These are phyloP conservation scores for Elongisporangium anandrum DNA, from an alignment of 352 stramenopile species.

Conservation along the genomic window DNA sequence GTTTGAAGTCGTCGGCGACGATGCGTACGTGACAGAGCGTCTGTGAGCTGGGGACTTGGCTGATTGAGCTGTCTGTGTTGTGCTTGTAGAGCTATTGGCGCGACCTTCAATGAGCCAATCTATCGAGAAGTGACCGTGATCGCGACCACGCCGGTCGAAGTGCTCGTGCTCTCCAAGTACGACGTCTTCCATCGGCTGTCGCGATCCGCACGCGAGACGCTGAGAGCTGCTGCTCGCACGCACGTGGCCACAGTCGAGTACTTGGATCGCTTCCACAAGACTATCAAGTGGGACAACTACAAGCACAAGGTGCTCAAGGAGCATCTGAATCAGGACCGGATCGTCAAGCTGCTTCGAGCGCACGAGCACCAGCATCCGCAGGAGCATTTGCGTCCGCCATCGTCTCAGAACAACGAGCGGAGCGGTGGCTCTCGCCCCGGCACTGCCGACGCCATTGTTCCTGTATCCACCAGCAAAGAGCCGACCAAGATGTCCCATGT, in stretches of 20 bases:
- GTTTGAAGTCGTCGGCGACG: slow-evolving; percentile 59
- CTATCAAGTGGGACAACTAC: slow-evolving; percentile 54
- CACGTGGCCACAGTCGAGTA: slow-evolving; percentile 54
- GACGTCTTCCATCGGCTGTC: slow-evolving; percentile 75
- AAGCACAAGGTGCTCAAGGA: slow-evolving; percentile 43
- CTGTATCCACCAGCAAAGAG: neutral
- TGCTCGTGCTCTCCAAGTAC: slow-evolving; percentile 72
- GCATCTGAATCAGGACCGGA: slow-evolving; percentile 40
- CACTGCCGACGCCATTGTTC: neutral
- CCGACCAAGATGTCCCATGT: slow-evolving; percentile 5
- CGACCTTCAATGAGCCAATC: slow-evolving; percentile 62
- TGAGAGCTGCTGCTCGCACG: slow-evolving; percentile 35
- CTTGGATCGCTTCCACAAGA: slow-evolving; percentile 69
- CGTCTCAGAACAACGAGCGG: neutral
- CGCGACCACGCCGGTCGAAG: slow-evolving; percentile 60
- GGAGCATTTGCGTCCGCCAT: neutral
- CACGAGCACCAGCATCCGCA: neutral
- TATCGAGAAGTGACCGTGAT: slow-evolving; percentile 60
- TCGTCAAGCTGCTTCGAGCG: slow-evolving; percentile 39
- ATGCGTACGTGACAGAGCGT: slow-evolving; percentile 38
- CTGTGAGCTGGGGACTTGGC: neutral
- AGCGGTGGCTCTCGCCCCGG: neutral
- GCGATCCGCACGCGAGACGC: slow-evolving; percentile 40
- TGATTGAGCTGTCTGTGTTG: neutral
- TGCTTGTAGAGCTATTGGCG: slow-evolving; percentile 39